Conservation (phyloP, 2,329 filamentous ascomycete species). For the Exophiala mesophila region DNA sequence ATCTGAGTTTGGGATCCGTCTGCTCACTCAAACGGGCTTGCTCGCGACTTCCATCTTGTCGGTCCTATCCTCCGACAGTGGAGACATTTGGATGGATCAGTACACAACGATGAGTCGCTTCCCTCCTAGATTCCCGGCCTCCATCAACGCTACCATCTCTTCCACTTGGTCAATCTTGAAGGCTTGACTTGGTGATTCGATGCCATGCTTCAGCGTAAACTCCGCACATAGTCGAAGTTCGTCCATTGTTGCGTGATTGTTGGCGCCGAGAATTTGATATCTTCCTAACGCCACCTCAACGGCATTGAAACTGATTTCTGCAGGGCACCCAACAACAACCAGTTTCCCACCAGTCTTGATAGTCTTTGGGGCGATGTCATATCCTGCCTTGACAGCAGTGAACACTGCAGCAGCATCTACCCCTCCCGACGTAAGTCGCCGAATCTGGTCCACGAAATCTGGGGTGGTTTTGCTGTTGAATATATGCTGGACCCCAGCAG, state of each 20-base stretch:
- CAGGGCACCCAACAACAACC: conserved; percentile 1
- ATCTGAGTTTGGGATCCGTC: too few species aligned
- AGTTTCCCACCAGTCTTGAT: conserved; percentile 1
- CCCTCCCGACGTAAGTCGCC: background rate
- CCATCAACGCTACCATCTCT: conserved; percentile 9
- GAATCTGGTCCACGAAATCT: conserved; percentile 1
- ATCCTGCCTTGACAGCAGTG: conserved; percentile 7
- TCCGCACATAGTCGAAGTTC: conserved; percentile 2
- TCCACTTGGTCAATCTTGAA: conserved; percentile 8
- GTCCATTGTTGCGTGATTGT: conserved; percentile 1
- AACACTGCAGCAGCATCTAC: conserved; percentile 4
- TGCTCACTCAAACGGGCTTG: too few species aligned
- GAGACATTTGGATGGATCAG: too few species aligned
- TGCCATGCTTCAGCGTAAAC: conserved; percentile 4
- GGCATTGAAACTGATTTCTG: conserved; percentile 5
- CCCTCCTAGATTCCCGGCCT: conserved; percentile 6
- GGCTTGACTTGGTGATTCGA: conserved; percentile 4
- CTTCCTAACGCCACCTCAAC: conserved; percentile 3
- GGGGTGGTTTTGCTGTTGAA: conserved; percentile 1
- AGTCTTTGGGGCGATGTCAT: conserved; percentile 1
- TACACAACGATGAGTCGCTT: conserved; percentile 6
- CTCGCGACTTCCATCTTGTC: too few species aligned
- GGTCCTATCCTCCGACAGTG: too few species aligned
- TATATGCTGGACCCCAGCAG: conserved; percentile 35
- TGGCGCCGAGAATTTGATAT: conserved; percentile 6